Percentiles rank a stretch among this genome's conserved stretches.
phyloP scores from a whole-genome alignment of 1,284 basidiomycete species.

The Schizopora paradoxa region DNA sequence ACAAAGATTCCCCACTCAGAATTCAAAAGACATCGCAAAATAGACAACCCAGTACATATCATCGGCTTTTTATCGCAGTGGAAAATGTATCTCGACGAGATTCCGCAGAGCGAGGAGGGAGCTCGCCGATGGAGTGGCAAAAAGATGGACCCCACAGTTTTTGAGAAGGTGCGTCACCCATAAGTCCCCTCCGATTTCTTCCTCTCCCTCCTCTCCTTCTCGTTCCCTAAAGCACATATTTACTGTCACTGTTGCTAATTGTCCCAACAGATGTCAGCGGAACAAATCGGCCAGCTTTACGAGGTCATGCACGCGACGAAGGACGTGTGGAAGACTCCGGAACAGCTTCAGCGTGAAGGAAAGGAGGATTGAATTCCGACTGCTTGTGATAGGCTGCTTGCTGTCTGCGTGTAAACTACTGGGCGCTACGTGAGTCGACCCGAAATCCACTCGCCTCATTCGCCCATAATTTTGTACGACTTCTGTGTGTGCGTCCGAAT shows the following conservation, averaged over 20 bases:
- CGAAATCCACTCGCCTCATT: too few relatives aligned
- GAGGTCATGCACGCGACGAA: constrained; percentile 89
- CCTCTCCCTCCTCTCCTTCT: constrained; percentile 1
- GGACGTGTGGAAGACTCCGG: constrained; percentile 70
- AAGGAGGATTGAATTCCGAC: neutral
- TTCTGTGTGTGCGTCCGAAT: too few relatives aligned
- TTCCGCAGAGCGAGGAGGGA: constrained; percentile 42
- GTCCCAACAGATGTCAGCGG: constrained; percentile 70
- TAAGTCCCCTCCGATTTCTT: neutral
- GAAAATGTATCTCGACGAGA: constrained; percentile 82
- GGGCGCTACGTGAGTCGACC: too few relatives aligned
- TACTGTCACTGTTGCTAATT: constrained; percentile 4
- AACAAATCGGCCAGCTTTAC: constrained; percentile 87
- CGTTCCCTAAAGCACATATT: neutral
- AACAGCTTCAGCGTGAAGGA: constrained; percentile 24
- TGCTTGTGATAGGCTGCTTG: too few relatives aligned
- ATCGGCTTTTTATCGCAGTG: constrained; percentile 92
- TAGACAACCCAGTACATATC: constrained; percentile 81
- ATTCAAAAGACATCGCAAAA: constrained; percentile 75
- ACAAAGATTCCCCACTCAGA: constrained; percentile 53
- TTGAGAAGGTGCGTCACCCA: constrained; percentile 64
- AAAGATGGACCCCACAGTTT: constrained; percentile 66
- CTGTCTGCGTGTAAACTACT: too few relatives aligned
- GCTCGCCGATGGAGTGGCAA: constrained; percentile 55
- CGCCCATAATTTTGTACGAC: too few relatives aligned